A percentile compares a stretch with the other conserved stretches of the same genome.
These are phyloP conservation scores for Chimonanthus salicifolius DNA, from an alignment of 164 flowering plant genomes.

Conservation along the genomic window DNA sequence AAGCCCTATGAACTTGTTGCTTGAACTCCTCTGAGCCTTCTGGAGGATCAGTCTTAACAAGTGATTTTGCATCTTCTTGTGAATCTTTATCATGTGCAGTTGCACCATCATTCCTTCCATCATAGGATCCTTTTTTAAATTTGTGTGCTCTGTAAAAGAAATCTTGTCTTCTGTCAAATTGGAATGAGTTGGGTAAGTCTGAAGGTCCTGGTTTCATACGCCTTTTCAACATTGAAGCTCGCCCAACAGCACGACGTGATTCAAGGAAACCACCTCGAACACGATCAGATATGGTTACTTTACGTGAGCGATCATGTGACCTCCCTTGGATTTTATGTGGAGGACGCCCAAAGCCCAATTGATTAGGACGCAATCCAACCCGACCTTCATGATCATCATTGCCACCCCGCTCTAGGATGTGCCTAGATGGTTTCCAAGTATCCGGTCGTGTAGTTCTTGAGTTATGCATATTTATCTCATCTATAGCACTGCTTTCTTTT, in stretches of 20 bases:
- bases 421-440: constrained; percentile 16
- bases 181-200: constrained; percentile 9
- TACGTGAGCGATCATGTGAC: constrained; percentile 4
- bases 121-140: constrained; percentile 7
- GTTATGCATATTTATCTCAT: constrained; percentile 17
- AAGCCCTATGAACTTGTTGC: constrained; percentile 45
- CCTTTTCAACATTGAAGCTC: constrained; percentile 23
- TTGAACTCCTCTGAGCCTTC: constrained; percentile 61
- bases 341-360: constrained; percentile 6
- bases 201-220: constrained; percentile 30
- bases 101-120: constrained; percentile 15
- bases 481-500: constrained; percentile 18
- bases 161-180: constrained; percentile 15
- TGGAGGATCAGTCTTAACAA: constrained; percentile 35
- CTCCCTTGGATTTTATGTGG: constrained; percentile 11
- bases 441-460: constrained; percentile 12
- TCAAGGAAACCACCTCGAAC: constrained; percentile 8
- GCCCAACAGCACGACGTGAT: constrained; percentile 5
- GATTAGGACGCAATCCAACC: constrained; percentile 11
- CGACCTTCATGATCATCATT: constrained; percentile 17
- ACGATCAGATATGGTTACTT: constrained; percentile 8
- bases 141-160: constrained; percentile 15
- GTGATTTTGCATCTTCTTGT: constrained; percentile 12
- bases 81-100: constrained; percentile 15
- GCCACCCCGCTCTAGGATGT: constrained; percentile 7